Evolutionary conservation across 805 yeast genomes (phyloP).

Genomic region (Yarrowia sp.): DNA sequence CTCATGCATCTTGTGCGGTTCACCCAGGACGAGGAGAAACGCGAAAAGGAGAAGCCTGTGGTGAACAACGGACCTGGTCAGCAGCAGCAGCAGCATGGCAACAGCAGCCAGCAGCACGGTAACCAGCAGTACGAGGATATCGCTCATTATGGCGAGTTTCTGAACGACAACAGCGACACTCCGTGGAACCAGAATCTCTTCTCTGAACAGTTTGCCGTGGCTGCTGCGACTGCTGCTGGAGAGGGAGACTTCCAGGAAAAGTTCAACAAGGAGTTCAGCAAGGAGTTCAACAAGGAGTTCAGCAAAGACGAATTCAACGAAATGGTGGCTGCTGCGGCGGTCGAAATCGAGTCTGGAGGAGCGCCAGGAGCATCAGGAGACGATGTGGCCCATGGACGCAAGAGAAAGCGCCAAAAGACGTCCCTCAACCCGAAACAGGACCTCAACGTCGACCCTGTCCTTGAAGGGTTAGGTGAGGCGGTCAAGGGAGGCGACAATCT

Average conservation of each 20-base stretch:
- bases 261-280: conserved; percentile 16
- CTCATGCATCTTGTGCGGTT: conserved; percentile 40
- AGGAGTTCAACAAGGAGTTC: conserved; percentile 18
- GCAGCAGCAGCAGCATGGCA: conserved; percentile 13
- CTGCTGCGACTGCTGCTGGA: conserved; percentile 38
- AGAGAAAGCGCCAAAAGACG: conserved; percentile 34
- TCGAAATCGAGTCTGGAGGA: conserved; percentile 23
- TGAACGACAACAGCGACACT: conserved; percentile 52
- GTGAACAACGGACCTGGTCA: conserved; percentile 4
- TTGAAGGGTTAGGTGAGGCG: conserved; percentile 51
- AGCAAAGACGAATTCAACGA: conserved; percentile 26
- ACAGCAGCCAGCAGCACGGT: conserved; percentile 30
- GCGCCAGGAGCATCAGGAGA: neutral
- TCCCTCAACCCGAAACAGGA: conserved; percentile 29
- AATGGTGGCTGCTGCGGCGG: conserved; percentile 38
- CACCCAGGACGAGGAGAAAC: conserved; percentile 39
- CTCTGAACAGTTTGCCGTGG: conserved; percentile 38
- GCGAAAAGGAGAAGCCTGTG: conserved; percentile 36
- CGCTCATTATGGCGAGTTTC: conserved; percentile 51
- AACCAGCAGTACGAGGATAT: conserved; percentile 25
- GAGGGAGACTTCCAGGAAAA: conserved; percentile 35
- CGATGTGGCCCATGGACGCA: conserved; percentile 16
- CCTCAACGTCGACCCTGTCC: conserved; percentile 63
- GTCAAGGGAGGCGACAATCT: conserved; percentile 33
- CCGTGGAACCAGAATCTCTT: conserved; percentile 35